These are phyloP conservation scores for Backusella circina DNA, from an alignment of 192 early-diverging fungal species.

Conservation along the genomic window DNA sequence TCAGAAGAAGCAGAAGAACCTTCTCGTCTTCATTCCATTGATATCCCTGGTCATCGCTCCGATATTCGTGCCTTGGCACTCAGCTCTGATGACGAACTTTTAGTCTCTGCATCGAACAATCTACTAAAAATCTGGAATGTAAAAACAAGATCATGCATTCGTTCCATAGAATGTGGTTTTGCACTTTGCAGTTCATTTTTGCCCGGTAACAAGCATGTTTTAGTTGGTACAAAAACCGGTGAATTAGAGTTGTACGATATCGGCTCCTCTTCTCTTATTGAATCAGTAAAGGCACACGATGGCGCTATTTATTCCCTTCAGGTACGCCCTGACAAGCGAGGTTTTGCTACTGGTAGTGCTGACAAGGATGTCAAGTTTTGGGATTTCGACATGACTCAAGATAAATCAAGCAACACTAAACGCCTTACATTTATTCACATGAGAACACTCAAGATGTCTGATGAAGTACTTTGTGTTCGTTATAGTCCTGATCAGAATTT, in stretches of 20 bases:
- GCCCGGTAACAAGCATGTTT: slow-evolving; percentile 83
- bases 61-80: slow-evolving; percentile 90
- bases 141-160: slow-evolving; percentile 76
- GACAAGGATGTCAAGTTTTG: slow-evolving; percentile 98
- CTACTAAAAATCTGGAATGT: slow-evolving; percentile 90
- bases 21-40: slow-evolving; percentile 64
- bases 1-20: slow-evolving; percentile 68
- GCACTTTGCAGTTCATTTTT: slow-evolving; percentile 92
- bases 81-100: slow-evolving; percentile 82
- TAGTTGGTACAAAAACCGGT: slow-evolving; percentile 93
- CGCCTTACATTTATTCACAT: slow-evolving; percentile 79
- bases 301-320: slow-evolving; percentile 86
- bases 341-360: slow-evolving; percentile 86
- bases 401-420: slow-evolving; percentile 37
- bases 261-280: slow-evolving; percentile 75
- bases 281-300: slow-evolving; percentile 89
- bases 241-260: slow-evolving; percentile 90
- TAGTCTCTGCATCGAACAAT: slow-evolving; percentile 84
- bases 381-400: slow-evolving; percentile 81
- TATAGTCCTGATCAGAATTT: slow-evolving; percentile 83
- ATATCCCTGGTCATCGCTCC: slow-evolving; percentile 84
- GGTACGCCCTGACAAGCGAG: slow-evolving; percentile 81
- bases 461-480: slow-evolving; percentile 85
- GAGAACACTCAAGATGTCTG: slow-evolving; percentile 91
- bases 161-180: slow-evolving; percentile 88